Conservation (phyloP, 257 asterid genomes). For the Nyctanthes arbortristis region DNA sequence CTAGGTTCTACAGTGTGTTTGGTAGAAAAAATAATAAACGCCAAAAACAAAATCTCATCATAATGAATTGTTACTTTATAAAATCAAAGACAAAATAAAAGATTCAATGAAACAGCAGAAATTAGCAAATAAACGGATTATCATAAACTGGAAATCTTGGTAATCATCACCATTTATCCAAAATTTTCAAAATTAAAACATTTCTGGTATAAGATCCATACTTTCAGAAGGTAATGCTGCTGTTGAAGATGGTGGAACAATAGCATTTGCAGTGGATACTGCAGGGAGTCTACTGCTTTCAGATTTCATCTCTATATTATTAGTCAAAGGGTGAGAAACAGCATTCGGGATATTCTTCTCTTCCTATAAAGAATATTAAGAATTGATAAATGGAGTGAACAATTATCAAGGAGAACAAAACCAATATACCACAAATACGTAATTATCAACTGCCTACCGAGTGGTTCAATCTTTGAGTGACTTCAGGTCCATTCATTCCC, state of each 20-base stretch:
- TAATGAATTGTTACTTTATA: not conserved
- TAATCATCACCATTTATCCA: constrained; percentile 14
- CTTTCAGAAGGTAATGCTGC: constrained; percentile 65
- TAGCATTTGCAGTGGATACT: constrained; percentile 47
- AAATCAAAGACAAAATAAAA: constrained; percentile 13
- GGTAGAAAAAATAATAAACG: not conserved
- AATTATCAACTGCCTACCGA: constrained; percentile 42
- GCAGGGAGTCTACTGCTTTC: constrained; percentile 55
- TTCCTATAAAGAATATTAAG: constrained; percentile 47
- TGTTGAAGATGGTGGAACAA: constrained; percentile 48
- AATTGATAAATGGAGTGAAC: constrained; percentile 23
- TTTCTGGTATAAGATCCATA: constrained; percentile 31
- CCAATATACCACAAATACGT: constrained; percentile 10
- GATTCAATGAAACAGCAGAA: constrained; percentile 5
- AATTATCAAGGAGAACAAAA: constrained; percentile 8
- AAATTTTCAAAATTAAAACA: constrained; percentile 1
- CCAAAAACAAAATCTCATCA: not conserved
- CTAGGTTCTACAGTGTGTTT: constrained; percentile 67
- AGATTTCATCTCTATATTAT: constrained; percentile 50
- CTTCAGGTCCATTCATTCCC: constrained; percentile 84
- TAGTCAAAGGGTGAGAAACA: constrained; percentile 44
- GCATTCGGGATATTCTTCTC: constrained; percentile 49
- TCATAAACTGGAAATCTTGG: constrained; percentile 1
- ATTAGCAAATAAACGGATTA: not conserved
- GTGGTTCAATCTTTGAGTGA: constrained; percentile 54